These are phyloP conservation scores for Candida cerambycidarum DNA, from an alignment of 805 yeast genomes.

Conservation along the genomic window DNA sequence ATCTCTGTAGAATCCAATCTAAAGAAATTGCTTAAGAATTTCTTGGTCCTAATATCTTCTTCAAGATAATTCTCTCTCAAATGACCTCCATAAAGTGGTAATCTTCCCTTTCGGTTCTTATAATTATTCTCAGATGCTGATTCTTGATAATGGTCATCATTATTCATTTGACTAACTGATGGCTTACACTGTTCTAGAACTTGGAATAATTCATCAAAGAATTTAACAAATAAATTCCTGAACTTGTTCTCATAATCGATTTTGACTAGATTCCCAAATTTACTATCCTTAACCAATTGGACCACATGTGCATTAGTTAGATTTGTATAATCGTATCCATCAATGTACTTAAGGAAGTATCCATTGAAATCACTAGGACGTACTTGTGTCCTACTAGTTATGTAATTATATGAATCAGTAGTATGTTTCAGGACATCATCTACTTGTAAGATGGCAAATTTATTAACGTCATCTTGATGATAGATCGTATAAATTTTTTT, in stretches of 20 bases:
- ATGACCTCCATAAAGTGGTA: constrained; percentile 36
- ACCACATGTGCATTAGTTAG: background rate
- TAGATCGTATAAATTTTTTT: constrained; percentile 8
- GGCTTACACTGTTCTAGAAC: constrained; percentile 24
- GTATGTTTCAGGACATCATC: constrained; percentile 3
- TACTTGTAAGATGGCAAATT: constrained; percentile 11
- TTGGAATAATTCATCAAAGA: constrained; percentile 21
- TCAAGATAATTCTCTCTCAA: constrained; percentile 29
- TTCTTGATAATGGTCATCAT: constrained; percentile 27
- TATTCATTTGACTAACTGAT: constrained; percentile 20
- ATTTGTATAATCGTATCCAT: constrained; percentile 14
- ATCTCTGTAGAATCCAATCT: constrained; percentile 21
- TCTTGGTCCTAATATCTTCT: constrained; percentile 30
- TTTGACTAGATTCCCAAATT: constrained; percentile 8
- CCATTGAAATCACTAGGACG: constrained; percentile 7
- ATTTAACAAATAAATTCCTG: constrained; percentile 10
- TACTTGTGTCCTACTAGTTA: constrained; percentile 1
- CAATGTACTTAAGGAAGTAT: constrained; percentile 6
- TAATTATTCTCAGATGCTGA: constrained; percentile 18
- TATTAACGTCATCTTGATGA: constrained; percentile 11
- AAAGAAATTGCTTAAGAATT: constrained; percentile 23
- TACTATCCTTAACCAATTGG: background rate
- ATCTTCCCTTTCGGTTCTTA: constrained; percentile 24
- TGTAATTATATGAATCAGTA: background rate
- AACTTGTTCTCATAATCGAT: constrained; percentile 12